phyloP scores from a whole-genome alignment of 2,329 filamentous ascomycete species.

The Phoma sp. region DNA sequence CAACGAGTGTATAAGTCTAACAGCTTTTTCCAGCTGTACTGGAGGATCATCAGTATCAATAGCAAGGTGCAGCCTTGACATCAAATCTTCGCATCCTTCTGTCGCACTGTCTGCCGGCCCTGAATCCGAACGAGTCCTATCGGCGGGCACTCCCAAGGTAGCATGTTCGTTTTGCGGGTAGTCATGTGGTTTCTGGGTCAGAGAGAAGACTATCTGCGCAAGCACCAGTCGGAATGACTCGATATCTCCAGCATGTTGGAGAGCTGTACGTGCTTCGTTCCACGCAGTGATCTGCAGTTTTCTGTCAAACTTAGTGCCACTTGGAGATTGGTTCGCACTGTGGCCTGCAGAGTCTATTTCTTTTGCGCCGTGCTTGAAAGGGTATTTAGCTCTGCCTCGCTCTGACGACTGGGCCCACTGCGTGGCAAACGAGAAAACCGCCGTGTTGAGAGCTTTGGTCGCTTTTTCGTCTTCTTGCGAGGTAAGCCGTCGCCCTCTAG shows the following conservation, averaged over 20 bases:
- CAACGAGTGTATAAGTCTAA: conserved; percentile 48
- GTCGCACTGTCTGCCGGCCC: not conserved
- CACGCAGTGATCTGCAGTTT: conserved; percentile 49
- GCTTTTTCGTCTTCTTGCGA: conserved; percentile 53
- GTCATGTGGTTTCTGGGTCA: conserved; percentile 51
- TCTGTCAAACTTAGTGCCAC: conserved; percentile 41
- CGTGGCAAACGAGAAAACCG: conserved; percentile 60
- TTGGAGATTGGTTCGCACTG: not conserved
- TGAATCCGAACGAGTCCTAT: not conserved
- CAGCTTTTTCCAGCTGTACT: conserved; percentile 49
- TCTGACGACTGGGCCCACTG: conserved; percentile 53
- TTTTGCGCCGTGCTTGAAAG: conserved; percentile 27
- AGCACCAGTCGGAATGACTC: conserved; percentile 55
- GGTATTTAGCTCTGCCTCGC: conserved; percentile 37
- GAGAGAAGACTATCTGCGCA: conserved; percentile 55
- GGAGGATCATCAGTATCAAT: conserved; percentile 47
- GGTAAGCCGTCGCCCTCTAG: conserved; percentile 51
- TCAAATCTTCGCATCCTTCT: conserved; percentile 36
- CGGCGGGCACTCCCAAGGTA: not conserved
- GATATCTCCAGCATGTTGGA: conserved; percentile 48
- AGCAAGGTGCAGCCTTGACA: conserved; percentile 40
- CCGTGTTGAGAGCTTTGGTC: conserved; percentile 55
- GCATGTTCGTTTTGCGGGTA: not conserved
- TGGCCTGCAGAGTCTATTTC: conserved; percentile 19
- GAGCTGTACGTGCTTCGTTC: conserved; percentile 50